Conservation (phyloP, 2,329 filamentous ascomycete species). For the Fusarium hainanense region DNA sequence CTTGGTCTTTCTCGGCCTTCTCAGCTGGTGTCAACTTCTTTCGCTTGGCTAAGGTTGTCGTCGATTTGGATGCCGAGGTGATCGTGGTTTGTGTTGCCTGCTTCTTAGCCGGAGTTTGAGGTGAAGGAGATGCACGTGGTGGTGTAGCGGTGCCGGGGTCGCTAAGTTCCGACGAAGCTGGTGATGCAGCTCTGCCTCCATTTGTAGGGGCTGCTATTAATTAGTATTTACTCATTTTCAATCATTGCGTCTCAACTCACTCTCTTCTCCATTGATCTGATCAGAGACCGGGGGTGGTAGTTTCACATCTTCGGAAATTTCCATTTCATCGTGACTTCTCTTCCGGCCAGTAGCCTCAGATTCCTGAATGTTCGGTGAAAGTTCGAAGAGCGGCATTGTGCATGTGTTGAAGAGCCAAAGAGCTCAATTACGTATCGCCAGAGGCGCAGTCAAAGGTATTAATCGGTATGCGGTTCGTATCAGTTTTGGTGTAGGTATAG, state of each 20-base stretch:
- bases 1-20: constrained; percentile 52
- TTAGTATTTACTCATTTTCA: constrained; percentile 21
- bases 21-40: constrained; percentile 58
- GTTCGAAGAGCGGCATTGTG: constrained; percentile 60
- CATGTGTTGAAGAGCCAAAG: constrained; percentile 3
- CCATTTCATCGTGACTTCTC: constrained; percentile 57
- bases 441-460: not conserved
- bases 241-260: constrained; percentile 34
- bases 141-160: constrained; percentile 58
- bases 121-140: constrained; percentile 51
- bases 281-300: constrained; percentile 21
- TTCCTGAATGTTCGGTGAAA: constrained; percentile 62
- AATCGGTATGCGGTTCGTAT: not conserved
- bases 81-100: constrained; percentile 8
- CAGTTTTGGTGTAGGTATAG: constrained; percentile 7
- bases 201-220: constrained; percentile 40
- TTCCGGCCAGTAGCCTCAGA: constrained; percentile 57
- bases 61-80: constrained; percentile 34
- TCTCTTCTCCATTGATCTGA: constrained; percentile 36
- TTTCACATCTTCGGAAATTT: constrained; percentile 38
- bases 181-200: constrained; percentile 46
- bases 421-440: constrained; percentile 7
- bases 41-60: constrained; percentile 51
- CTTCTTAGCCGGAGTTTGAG: constrained; percentile 48
- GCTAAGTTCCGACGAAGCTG: constrained; percentile 52